Percentiles rank a stretch among this genome's conserved stretches.
These are phyloP conservation scores for Aspergillus taichungensis DNA, from an alignment of 495 filamentous ascomycete genomes.

Conservation along the genomic window DNA sequence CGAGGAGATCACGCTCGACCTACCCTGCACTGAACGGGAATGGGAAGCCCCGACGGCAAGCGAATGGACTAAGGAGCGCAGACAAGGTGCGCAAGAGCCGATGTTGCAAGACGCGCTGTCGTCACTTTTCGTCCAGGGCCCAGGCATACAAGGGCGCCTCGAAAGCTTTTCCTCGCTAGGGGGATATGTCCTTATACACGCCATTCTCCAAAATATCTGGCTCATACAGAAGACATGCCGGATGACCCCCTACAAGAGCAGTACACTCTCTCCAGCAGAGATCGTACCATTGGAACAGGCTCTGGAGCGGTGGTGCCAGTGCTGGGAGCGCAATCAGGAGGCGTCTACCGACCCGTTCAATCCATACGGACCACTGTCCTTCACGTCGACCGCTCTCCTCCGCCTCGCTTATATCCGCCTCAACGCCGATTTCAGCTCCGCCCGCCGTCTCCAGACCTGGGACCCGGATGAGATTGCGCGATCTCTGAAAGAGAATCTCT, in stretches of 20 bases:
- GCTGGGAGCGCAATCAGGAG: conserved; percentile 50
- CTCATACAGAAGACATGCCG: conserved; percentile 50
- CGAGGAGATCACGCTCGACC: conserved; percentile 50
- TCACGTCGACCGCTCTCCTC: conserved; percentile 58
- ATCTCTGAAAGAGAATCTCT: conserved; percentile 48
- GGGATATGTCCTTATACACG: conserved; percentile 60
- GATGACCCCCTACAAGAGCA: conserved; percentile 31
- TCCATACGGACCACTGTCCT: conserved; percentile 52
- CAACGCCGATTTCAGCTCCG: conserved; percentile 56
- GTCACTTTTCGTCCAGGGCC: conserved; percentile 17
- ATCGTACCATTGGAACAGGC: conserved; percentile 50
- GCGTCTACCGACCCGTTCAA: conserved; percentile 42
- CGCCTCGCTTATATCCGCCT: conserved; percentile 59
- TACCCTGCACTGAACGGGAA: conserved; percentile 44
- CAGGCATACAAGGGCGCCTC: conserved; percentile 9
- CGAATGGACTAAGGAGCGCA: conserved; percentile 22
- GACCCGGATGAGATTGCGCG: conserved; percentile 52
- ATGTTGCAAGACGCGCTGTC: conserved; percentile 28
- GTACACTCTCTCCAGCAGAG: conserved; percentile 43
- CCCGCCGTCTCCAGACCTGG: conserved; percentile 52
- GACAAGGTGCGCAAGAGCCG: conserved; percentile 19
- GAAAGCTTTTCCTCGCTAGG: conserved; percentile 48
- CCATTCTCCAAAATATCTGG: conserved; percentile 61
- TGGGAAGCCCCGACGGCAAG: conserved; percentile 23
- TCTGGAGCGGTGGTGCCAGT: conserved; percentile 52